Conservation (phyloP, 441 rosid genomes). For the Erodium trifolium region DNA sequence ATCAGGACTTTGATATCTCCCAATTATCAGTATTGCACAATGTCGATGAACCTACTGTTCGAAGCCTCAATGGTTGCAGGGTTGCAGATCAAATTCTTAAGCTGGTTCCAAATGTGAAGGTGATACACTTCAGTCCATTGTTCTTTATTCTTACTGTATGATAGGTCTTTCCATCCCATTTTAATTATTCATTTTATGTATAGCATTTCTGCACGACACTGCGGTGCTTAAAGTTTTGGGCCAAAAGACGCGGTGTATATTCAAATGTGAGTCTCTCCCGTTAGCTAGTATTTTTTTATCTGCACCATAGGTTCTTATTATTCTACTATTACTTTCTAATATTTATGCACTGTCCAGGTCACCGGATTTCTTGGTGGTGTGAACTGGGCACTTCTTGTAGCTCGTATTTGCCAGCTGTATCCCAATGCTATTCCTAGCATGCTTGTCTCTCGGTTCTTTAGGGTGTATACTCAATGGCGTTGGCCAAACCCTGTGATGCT, state of each 20-base stretch:
- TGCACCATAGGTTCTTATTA: not conserved
- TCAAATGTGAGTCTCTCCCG: constrained; percentile 41
- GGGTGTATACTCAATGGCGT: constrained; percentile 88
- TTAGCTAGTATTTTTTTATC: not conserved
- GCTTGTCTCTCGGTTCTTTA: constrained; percentile 79
- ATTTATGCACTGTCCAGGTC: constrained; percentile 30
- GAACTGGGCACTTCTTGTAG: constrained; percentile 70
- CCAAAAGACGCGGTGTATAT: constrained; percentile 80
- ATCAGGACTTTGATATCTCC: constrained; percentile 83
- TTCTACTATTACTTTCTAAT: not conserved
- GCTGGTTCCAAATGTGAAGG: constrained; percentile 86
- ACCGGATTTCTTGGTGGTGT: constrained; percentile 79
- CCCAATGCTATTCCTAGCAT: constrained; percentile 88
- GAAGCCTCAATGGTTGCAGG: constrained; percentile 95
- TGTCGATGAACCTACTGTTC: constrained; percentile 83
- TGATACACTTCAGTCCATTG: constrained; percentile 17
- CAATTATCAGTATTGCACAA: constrained; percentile 50
- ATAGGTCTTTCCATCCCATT: constrained; percentile 10
- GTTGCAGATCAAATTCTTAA: constrained; percentile 95
- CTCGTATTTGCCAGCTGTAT: constrained; percentile 83
- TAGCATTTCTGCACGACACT: constrained; percentile 72
- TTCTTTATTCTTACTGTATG: not conserved
- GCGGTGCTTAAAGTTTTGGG: constrained; percentile 88
- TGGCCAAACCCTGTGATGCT: constrained; percentile 99
- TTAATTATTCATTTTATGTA: constrained; percentile 7